Percentiles rank a stretch among this genome's conserved stretches.
phyloP scores from a whole-genome alignment of 1,284 basidiomycete genomes.

The Boletus mariae region DNA sequence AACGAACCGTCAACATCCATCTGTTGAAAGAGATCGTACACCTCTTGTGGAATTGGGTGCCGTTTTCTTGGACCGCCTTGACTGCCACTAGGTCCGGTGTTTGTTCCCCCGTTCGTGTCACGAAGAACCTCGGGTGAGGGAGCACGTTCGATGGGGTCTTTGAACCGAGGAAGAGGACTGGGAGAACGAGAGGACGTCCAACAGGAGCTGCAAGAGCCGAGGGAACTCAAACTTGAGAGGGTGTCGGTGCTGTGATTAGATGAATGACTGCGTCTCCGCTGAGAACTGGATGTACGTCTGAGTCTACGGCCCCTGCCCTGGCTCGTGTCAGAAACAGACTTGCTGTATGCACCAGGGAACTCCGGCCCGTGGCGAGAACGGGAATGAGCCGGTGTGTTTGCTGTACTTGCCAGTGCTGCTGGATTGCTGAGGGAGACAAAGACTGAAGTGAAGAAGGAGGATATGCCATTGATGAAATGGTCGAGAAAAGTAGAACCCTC shows the following conservation, averaged over 20 bases:
- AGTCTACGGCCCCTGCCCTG: constrained; percentile 7
- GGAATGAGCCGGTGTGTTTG: neutral
- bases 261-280: constrained; percentile 4
- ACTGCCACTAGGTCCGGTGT: neutral
- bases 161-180: constrained; percentile 18
- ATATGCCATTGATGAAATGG: constrained; percentile 15
- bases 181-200: constrained; percentile 35
- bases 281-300: neutral
- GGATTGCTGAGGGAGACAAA: constrained; percentile 11
- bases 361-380: constrained; percentile 5
- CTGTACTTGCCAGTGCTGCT: neutral
- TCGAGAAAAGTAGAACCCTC: constrained; percentile 18
- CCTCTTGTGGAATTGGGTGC: constrained; percentile 18
- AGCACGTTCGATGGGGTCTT: constrained; percentile 20
- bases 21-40: constrained; percentile 36
- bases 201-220: constrained; percentile 35
- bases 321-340: constrained; percentile 6
- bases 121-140: constrained; percentile 24
- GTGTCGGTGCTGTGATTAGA: constrained; percentile 33
- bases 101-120: constrained; percentile 5
- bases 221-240: constrained; percentile 49
- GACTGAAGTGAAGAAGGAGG: constrained; percentile 16
- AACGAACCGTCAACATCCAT: constrained; percentile 51
- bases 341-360: constrained; percentile 15
- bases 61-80: neutral